Percentiles rank a stretch among this genome's conserved stretches.
These are phyloP conservation scores for Hanseniaspora lachancei DNA, from an alignment of 805 yeast genomes.

Conservation along the genomic window DNA sequence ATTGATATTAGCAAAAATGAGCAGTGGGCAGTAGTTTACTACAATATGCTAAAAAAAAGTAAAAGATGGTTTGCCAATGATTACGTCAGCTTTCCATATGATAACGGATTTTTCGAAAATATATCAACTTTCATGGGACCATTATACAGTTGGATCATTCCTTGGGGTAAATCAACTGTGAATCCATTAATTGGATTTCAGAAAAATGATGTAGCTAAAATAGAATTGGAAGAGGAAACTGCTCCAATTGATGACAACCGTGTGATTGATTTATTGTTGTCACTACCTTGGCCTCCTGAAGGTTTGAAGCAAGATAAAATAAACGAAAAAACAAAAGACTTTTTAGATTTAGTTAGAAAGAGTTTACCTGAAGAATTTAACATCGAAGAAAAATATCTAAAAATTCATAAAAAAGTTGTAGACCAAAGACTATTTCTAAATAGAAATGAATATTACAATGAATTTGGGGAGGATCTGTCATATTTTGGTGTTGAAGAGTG, in stretches of 20 bases:
- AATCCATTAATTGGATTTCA: slow-evolving; percentile 48
- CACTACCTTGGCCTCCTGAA: slow-evolving; percentile 90
- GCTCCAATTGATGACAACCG: slow-evolving; percentile 32
- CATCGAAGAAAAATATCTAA: slow-evolving; percentile 24
- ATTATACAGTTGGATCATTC: slow-evolving; percentile 53
- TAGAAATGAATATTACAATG: slow-evolving; percentile 56
- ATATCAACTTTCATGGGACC: slow-evolving; percentile 41
- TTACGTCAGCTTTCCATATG: slow-evolving; percentile 67
- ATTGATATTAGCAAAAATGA: slow-evolving; percentile 14
- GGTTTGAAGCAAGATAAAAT: slow-evolving; percentile 28
- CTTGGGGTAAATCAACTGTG: slow-evolving; percentile 47
- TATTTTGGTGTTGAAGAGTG: slow-evolving; percentile 83
- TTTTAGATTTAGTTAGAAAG: not conserved
- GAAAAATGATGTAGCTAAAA: slow-evolving; percentile 39
- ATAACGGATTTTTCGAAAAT: slow-evolving; percentile 49
- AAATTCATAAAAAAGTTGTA: slow-evolving; percentile 26
- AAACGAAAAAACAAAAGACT: slow-evolving; percentile 18
- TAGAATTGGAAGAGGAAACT: slow-evolving; percentile 18
- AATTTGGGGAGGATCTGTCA: slow-evolving; percentile 66
- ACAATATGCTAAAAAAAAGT: slow-evolving; percentile 13
- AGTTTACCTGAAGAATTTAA: slow-evolving; percentile 15
- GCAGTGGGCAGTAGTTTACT: slow-evolving; percentile 9
- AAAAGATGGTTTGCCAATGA: slow-evolving; percentile 41
- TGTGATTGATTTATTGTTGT: slow-evolving; percentile 29
- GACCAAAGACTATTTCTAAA: slow-evolving; percentile 21